Evolutionary conservation across 2,329 filamentous ascomycete genomes (phyloP).

Genomic region (Hirsutella rhossiliensis): DNA sequence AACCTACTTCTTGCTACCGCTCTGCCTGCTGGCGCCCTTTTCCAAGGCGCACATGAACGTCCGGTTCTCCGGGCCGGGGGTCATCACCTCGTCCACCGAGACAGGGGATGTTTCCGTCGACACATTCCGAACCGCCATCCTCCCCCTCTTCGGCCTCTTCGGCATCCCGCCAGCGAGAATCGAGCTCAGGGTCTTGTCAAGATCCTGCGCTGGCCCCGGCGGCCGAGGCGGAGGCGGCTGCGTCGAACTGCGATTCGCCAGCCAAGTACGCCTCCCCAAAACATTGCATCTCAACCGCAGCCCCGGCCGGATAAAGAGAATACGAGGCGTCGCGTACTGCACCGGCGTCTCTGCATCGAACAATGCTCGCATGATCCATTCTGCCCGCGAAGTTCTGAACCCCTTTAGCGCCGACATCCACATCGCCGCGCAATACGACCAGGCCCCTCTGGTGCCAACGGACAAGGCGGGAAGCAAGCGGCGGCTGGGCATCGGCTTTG

Average conservation of each 20-base stretch:
- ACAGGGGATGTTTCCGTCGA: slow-evolving; percentile 83
- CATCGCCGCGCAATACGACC: slow-evolving; percentile 69
- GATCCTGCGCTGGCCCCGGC: slow-evolving; percentile 64
- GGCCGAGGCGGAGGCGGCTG: slow-evolving; percentile 77
- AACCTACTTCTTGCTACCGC: slow-evolving; percentile 82
- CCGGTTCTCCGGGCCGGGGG: slow-evolving; percentile 77
- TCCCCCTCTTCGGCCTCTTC: slow-evolving; percentile 83
- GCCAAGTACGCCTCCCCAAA: slow-evolving; percentile 86
- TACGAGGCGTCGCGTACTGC: slow-evolving; percentile 87
- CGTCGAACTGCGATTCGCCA: slow-evolving; percentile 87
- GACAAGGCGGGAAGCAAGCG: slow-evolving; percentile 44
- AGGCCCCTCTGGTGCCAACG: slow-evolving; percentile 41
- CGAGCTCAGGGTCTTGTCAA: slow-evolving; percentile 68
- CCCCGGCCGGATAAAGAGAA: slow-evolving; percentile 73
- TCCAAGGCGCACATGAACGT: slow-evolving; percentile 86
- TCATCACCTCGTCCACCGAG: slow-evolving; percentile 79
- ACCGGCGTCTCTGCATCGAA: slow-evolving; percentile 87
- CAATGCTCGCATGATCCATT: slow-evolving; percentile 90
- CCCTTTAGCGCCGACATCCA: slow-evolving; percentile 79
- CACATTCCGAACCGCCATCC: slow-evolving; percentile 81
- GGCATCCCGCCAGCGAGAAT: slow-evolving; percentile 71
- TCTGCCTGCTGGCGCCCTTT: slow-evolving; percentile 87
- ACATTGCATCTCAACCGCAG: slow-evolving; percentile 78
- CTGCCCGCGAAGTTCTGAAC: slow-evolving; percentile 78
- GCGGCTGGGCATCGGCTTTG: slow-evolving; percentile 80